These are phyloP conservation scores for Magnolia changhungtana DNA, from an alignment of 164 flowering plant genomes.

Conservation along the genomic window DNA sequence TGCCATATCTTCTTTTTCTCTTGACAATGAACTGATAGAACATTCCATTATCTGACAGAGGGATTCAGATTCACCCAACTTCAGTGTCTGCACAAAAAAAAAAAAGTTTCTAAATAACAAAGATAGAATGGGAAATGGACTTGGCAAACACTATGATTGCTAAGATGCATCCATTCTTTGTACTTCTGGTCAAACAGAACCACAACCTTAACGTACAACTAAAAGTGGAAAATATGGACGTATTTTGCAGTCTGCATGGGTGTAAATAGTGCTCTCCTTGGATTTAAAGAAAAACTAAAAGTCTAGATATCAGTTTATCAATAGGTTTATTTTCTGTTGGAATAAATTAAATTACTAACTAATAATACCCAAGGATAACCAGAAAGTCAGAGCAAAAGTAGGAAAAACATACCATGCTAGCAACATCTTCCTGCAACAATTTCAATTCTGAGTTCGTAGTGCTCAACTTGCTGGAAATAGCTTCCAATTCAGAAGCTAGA, in stretches of 20 bases:
- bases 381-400: not conserved
- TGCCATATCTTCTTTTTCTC: constrained; percentile 83
- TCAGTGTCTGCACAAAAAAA: constrained; percentile 34
- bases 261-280: not conserved
- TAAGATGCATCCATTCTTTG: no score
- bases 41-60: constrained; percentile 35
- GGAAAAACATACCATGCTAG: constrained; percentile 50
- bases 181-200: no score
- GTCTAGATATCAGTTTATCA: no score
- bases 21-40: constrained; percentile 37
- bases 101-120: not conserved
- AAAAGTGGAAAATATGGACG: no score
- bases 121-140: not conserved
- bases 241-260: no score
- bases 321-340: no score
- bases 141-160: no score
- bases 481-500: constrained; percentile 57
- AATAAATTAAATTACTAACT: not conserved
- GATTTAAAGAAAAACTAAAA: not conserved
- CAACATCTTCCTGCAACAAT: constrained; percentile 53
- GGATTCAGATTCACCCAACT: constrained; percentile 48
- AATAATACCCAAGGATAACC: not conserved
- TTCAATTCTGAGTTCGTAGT: constrained; percentile 39
- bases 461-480: constrained; percentile 38
- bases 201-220: no score